Conservation (phyloP, 139 green algal genomes). For the Zygnema circumcarinatum region DNA sequence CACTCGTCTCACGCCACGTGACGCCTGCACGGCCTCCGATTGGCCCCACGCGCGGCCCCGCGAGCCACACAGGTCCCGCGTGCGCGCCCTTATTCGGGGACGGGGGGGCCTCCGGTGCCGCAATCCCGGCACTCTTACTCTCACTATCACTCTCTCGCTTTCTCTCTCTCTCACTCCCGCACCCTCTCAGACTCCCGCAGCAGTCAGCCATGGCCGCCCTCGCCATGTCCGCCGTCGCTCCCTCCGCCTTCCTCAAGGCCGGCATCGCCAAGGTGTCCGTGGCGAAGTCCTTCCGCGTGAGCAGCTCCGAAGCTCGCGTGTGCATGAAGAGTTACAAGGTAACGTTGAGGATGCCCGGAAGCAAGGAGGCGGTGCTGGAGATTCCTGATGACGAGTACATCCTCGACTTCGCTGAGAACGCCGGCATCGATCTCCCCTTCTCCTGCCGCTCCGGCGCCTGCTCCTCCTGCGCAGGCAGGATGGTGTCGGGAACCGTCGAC, state of each 20-base stretch:
- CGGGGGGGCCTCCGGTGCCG: too few relatives aligned
- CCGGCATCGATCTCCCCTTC: slow-evolving; percentile 85
- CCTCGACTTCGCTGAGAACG: slow-evolving; percentile 83
- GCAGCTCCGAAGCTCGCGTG: background rate
- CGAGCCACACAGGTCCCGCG: too few relatives aligned
- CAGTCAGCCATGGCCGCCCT: slow-evolving; percentile 27
- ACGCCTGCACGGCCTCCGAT: too few relatives aligned
- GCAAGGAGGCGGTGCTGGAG: slow-evolving; percentile 68
- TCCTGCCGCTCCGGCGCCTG: slow-evolving; percentile 85
- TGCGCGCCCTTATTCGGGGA: too few relatives aligned
- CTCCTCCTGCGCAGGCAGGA: slow-evolving; percentile 84
- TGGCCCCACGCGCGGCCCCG: too few relatives aligned
- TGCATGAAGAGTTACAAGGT: slow-evolving; percentile 57
- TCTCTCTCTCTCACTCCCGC: background rate
- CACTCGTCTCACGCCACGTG: too few relatives aligned
- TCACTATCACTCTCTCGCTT: slow-evolving; percentile 6
- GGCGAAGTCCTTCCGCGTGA: slow-evolving; percentile 32
- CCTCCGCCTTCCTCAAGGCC: slow-evolving; percentile 27
- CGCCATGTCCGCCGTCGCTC: slow-evolving; percentile 7
- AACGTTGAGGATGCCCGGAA: slow-evolving; percentile 51
- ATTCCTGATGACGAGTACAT: slow-evolving; percentile 84
- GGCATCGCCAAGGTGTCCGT: slow-evolving; percentile 8
- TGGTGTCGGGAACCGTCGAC: slow-evolving; percentile 77
- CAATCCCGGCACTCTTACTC: too few relatives aligned
- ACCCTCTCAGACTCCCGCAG: background rate